Evolutionary conservation across 2,329 filamentous ascomycete species (phyloP), one percentile per base, ranked within the genome.

Genomic region (Claviceps humidiphila): DNA sequence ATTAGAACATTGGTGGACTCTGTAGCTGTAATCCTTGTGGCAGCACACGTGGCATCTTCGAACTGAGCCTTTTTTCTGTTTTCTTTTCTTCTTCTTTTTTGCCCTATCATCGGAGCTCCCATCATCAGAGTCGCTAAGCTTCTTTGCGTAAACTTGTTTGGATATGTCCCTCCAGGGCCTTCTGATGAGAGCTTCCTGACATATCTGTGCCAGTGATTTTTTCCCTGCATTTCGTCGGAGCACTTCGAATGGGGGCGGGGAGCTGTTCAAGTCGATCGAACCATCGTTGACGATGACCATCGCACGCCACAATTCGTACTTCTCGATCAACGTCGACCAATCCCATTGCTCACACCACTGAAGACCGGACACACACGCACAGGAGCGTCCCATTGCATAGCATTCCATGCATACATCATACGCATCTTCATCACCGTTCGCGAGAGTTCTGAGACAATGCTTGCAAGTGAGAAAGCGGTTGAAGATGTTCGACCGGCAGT

Each of bases 321-420:
- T 85, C 49, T 81, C 74, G 0, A 81, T 74, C 11, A 98, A 73
- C 14, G 89, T 81, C 43, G 81, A 76, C 90, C 90, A 97, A 13
- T 79, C 73, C 77, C 90, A 96, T 64, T 97, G 93, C 64, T 98
- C 90, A 49, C 88, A 89, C 90, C 91, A 98, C 55, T 80, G 81
- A 11, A 95, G 77, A 20, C 82, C 82, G 3, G 90, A 95, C 49
- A 95, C 78, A 62, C 93, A 98, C 3, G 80, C 81, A 64, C 93
- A 98, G 46, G 90, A 95, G 50, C 93, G 81, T 22, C 93, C 93
- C 86, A 97, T 95, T n/a, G 83, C 86, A 63, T 95, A 98, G 64
- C 93, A 98, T 59, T 98, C 93, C 87, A 98, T 90, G 63, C 93
- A 98, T 22, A 98, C 77, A 65, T 98, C 93, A 64, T 97, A 98